A percentile compares a stretch with the other conserved stretches of the same genome.
phyloP scores from a whole-genome alignment of 371 early-diverging fungal genomes.

The Lichtheimia corymbifera region DNA sequence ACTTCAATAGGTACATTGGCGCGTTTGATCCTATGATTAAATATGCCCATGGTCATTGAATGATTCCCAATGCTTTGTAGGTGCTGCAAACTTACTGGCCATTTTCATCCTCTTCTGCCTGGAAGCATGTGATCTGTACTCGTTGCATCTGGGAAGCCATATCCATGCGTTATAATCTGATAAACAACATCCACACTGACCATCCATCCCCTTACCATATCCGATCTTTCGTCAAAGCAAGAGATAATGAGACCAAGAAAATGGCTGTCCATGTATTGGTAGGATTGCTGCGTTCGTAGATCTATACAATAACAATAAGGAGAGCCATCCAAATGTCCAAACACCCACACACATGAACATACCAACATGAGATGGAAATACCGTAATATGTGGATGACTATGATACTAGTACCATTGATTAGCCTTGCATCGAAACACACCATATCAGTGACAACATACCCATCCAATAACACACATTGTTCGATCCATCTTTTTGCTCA shows the following conservation, averaged over 20 bases:
- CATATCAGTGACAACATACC: slow-evolving; percentile 36
- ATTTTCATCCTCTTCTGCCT: slow-evolving; percentile 32
- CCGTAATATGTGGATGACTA: slow-evolving; percentile 78
- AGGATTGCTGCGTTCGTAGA: slow-evolving; percentile 64
- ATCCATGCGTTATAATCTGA: too few species aligned
- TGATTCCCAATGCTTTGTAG: neutral
- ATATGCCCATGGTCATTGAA: neutral
- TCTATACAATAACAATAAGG: slow-evolving; percentile 32
- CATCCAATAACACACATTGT: slow-evolving; percentile 68
- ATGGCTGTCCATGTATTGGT: slow-evolving; percentile 65
- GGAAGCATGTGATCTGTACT: slow-evolving; percentile 60
- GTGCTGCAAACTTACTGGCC: slow-evolving; percentile 17
- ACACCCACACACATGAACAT: slow-evolving; percentile 7
- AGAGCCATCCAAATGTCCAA: neutral
- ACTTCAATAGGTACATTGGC: slow-evolving; percentile 50
- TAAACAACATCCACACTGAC: too few species aligned
- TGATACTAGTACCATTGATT: slow-evolving; percentile 42
- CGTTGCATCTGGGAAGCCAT: slow-evolving; percentile 38
- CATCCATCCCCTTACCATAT: slow-evolving; percentile 34
- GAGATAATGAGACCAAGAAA: slow-evolving; percentile 76
- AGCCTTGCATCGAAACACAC: too few species aligned
- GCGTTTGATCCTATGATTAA: slow-evolving; percentile 21
- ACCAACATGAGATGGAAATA: slow-evolving; percentile 75
- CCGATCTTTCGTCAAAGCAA: slow-evolving; percentile 60
- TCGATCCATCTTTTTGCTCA: slow-evolving; percentile 41